Evolutionary conservation across 805 yeast species (phyloP), one percentile per base, ranked within the genome.

Genomic region (Saccharomycopsis amapae): DNA sequence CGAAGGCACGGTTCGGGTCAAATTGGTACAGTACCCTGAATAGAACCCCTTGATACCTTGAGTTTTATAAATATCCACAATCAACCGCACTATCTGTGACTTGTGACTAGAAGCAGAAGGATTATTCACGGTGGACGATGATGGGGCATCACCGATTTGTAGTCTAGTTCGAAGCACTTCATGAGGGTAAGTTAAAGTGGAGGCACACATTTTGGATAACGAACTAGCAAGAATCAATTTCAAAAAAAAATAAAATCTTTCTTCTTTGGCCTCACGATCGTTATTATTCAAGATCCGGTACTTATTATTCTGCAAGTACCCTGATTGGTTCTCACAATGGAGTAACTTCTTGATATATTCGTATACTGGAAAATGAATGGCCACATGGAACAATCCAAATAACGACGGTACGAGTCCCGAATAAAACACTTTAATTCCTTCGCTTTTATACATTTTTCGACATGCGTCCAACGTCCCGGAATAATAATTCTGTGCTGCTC

Each of bases 321-420:
- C 37, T n/a, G 40, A 48, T 19, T 55, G 57, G 42, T 57, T 54
- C 15, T 38, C 31, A 40, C 68, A 65, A 23, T 59, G 60, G 24
- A 85, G 69, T 26, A 68, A n/a, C 18, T 61, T 60, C 59, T 90
- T 90, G 53, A 90, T 68, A 55, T 77, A 72, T 58, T 90, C 98
- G 62, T 90, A 90, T 7, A 88, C 77, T 25, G 97, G 97, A 71
- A 90, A 90, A 63, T 90, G 97, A 43, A 90, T 84, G 1, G 97
- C 97, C 37, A 90, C 97, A 62, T 90, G 97, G 34, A 85, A 69
- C 26, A 90, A 71, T 0, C 98, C 98, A 56, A 90, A 76, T 48
- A 90, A 69, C 0, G 97, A 89, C 1, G 97, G 96, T 7, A 87
- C 75, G 23, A 90, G 68, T 1, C 98, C 98, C 37, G 90, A 76